A percentile compares a stretch with the other conserved stretches of the same genome.
These are phyloP conservation scores for Boletellus ananiceps DNA, from an alignment of 768 basidiomycete genomes.

Conservation along the genomic window DNA sequence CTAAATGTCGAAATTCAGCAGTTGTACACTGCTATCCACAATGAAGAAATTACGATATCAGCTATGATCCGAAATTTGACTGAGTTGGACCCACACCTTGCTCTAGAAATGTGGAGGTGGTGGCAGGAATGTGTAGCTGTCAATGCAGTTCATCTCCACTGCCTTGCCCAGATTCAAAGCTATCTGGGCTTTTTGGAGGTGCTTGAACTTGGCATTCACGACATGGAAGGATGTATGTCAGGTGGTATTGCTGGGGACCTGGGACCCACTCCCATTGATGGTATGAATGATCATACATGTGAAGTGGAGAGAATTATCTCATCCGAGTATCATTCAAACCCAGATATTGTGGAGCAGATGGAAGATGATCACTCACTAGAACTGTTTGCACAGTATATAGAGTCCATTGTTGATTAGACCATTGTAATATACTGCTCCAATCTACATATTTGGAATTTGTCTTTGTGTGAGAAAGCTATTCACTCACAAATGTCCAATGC, in stretches of 20 bases:
- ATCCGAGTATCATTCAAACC: too few species aligned
- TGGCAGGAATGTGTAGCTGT: neutral
- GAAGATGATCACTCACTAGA: neutral
- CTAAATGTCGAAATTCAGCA: slow-evolving; percentile 24
- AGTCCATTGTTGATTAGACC: neutral
- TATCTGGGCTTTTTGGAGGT: neutral
- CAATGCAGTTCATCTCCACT: slow-evolving; percentile 4
- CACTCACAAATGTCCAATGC: too few species aligned
- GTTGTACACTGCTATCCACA: slow-evolving; percentile 12
- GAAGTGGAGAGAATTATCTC: neutral
- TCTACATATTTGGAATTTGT: too few species aligned
- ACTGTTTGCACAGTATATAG: neutral
- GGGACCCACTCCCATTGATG: neutral
- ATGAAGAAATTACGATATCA: slow-evolving; percentile 15
- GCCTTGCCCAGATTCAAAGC: neutral
- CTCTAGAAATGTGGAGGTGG: neutral
- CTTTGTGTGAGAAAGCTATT: too few species aligned
- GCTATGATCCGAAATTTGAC: neutral
- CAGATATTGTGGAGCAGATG: neutral
- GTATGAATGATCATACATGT: neutral
- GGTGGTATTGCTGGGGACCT: neutral
- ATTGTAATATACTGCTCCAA: too few species aligned
- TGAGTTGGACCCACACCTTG: neutral
- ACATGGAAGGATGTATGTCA: neutral
- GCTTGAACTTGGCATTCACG: neutral